Conservation (phyloP, 2,329 filamentous ascomycete species). For the Salinomyces thailandicus region DNA sequence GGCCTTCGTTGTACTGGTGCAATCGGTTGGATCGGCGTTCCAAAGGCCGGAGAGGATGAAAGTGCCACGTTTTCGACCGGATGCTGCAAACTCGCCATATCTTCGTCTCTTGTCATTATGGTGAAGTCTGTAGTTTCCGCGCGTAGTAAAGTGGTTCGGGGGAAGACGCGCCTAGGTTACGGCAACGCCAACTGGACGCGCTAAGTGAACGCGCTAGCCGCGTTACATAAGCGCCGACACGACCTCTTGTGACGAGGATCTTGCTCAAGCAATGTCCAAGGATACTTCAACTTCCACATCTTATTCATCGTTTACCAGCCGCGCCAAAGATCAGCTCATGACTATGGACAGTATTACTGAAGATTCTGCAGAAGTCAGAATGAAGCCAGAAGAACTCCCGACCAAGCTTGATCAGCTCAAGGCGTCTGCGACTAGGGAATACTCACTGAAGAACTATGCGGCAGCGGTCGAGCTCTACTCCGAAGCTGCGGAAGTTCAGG, state of each 20-base stretch:
- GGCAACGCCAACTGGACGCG: too few relatives aligned
- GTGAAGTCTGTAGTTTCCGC: too few relatives aligned
- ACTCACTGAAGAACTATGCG: conserved; percentile 79
- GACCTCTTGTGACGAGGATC: too few relatives aligned
- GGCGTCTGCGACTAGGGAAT: conserved; percentile 72
- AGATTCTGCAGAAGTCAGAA: conserved; percentile 1
- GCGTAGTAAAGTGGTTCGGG: too few relatives aligned
- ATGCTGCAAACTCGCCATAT: conserved; percentile 18
- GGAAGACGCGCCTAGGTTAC: too few relatives aligned
- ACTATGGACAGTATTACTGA: too few relatives aligned
- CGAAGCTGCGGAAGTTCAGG: conserved; percentile 79
- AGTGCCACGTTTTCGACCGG: conserved; percentile 44
- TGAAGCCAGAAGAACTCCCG: conserved; percentile 10
- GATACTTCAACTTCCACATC: too few relatives aligned
- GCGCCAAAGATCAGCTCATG: too few relatives aligned
- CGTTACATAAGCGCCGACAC: too few relatives aligned
- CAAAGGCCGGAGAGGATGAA: conserved; percentile 83
- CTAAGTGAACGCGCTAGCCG: too few relatives aligned
- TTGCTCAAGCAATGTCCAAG: too few relatives aligned
- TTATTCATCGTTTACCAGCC: background rate
- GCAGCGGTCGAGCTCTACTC: conserved; percentile 81
- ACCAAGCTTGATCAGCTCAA: conserved; percentile 53
- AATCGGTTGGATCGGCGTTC: conserved; percentile 72
- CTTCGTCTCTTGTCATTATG: too few relatives aligned
- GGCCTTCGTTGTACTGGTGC: conserved; percentile 11